phyloP scores from a whole-genome alignment of 2,329 filamentous ascomycete genomes.

The Claviceps sp. region DNA sequence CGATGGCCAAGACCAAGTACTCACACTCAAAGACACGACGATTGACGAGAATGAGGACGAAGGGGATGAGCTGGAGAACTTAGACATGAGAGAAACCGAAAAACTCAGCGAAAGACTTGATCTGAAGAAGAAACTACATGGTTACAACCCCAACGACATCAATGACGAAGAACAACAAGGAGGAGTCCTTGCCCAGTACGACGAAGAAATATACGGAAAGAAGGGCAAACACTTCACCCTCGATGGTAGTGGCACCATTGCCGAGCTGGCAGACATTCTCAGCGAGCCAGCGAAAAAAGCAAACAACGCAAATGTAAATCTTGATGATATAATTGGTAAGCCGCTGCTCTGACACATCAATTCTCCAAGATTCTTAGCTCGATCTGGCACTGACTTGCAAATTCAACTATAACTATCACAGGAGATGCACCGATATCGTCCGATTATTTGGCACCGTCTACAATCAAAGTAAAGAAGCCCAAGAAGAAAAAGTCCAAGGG shows the following conservation, averaged over 20 bases:
- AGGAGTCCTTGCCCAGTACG: constrained; percentile 76
- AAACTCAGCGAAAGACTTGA: constrained; percentile 63
- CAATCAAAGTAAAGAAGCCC: constrained; percentile 86
- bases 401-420: constrained; percentile 2
- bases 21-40: constrained; percentile 87
- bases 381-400: neutral
- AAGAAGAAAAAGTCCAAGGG: constrained; percentile 85
- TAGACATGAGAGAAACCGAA: constrained; percentile 58
- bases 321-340: constrained; percentile 60
- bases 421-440: constrained; percentile 36
- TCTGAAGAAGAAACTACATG: constrained; percentile 77
- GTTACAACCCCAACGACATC: constrained; percentile 68
- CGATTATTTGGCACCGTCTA: constrained; percentile 77
- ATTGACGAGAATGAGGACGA: constrained; percentile 75
- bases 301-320: constrained; percentile 59
- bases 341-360: neutral
- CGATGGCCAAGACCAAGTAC: constrained; percentile 72
- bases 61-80: constrained; percentile 78
- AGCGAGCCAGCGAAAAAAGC: constrained; percentile 37
- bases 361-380: neutral
- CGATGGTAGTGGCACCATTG: constrained; percentile 59
- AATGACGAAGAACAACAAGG: constrained; percentile 51
- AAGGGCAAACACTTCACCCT: constrained; percentile 80
- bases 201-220: constrained; percentile 87
- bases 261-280: constrained; percentile 46